phyloP scores from a whole-genome alignment of 2,329 filamentous ascomycete genomes.

The Lizonia empirigonia region DNA sequence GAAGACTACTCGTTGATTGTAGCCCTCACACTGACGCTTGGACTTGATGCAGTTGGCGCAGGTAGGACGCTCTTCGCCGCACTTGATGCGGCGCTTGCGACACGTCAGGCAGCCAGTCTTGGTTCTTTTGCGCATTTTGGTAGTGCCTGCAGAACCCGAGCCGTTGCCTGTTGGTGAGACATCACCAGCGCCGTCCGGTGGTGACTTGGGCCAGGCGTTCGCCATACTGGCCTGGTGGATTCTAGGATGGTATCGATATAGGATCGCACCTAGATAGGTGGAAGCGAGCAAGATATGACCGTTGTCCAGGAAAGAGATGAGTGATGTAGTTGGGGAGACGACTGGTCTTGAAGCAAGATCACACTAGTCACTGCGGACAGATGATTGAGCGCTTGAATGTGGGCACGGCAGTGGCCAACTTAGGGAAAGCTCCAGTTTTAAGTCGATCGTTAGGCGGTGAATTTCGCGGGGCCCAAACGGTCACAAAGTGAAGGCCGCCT shows the following conservation, averaged over 20 bases:
- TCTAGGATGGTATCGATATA: slow-evolving; percentile 1
- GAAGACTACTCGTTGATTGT: slow-evolving; percentile 80
- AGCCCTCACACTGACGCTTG: slow-evolving; percentile 82
- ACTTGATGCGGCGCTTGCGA: slow-evolving; percentile 94
- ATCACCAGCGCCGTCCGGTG: slow-evolving; percentile 32
- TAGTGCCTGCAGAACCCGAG: slow-evolving; percentile 22
- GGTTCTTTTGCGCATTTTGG: slow-evolving; percentile 62
- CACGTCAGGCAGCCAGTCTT: slow-evolving; percentile 96
- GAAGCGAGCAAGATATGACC: neutral
- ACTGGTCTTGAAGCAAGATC: slow-evolving; percentile 20
- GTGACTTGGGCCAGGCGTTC: slow-evolving; percentile 24
- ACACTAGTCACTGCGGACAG: slow-evolving; percentile 26
- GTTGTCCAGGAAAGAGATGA: neutral
- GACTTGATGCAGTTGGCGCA: slow-evolving; percentile 88
- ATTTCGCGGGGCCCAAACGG: slow-evolving; percentile 20
- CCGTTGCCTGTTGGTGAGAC: slow-evolving; percentile 36
- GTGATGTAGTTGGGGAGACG: slow-evolving; percentile 1
- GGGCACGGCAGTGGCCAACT: slow-evolving; percentile 34
- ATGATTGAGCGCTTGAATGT: slow-evolving; percentile 20
- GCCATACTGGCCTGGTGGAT: slow-evolving; percentile 27
- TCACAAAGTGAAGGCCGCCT: slow-evolving; percentile 13
- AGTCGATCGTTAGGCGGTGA: slow-evolving; percentile 36
- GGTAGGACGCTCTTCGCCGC: slow-evolving; percentile 83
- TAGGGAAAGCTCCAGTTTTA: slow-evolving; percentile 23
- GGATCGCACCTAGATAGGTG: neutral